phyloP scores from a whole-genome alignment of 73 alveolate species.

The Blepharisma japonicum region DNA sequence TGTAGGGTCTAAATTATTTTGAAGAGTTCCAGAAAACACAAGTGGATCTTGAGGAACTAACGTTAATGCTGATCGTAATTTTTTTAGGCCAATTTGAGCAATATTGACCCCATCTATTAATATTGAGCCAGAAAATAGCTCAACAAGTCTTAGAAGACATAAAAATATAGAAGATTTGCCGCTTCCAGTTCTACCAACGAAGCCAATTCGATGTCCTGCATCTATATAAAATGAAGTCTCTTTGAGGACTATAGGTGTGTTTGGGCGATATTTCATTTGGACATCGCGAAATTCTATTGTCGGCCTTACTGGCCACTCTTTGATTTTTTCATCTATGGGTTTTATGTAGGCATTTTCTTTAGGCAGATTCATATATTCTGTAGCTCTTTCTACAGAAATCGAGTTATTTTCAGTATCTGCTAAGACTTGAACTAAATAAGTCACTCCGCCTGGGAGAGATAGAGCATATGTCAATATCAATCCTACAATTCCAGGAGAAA shows the following conservation, averaged over 20 bases:
- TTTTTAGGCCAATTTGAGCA: conserved; percentile 65
- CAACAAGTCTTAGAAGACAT: conserved; percentile 78
- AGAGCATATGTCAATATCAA: conserved; percentile 7
- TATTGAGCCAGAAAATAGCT: conserved; percentile 59
- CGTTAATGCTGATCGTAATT: conserved; percentile 70
- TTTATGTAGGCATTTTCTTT: background rate
- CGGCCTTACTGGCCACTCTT: conserved; percentile 44
- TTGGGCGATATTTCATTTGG: conserved; percentile 38
- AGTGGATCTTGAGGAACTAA: conserved; percentile 87
- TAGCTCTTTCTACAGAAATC: conserved; percentile 35
- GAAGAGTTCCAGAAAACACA: conserved; percentile 67
- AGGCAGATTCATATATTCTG: background rate
- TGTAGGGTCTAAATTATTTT: conserved; percentile 83
- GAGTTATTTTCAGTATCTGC: conserved; percentile 16
- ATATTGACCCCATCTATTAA: conserved; percentile 64
- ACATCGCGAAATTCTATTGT: conserved; percentile 37
- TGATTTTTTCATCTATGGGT: background rate
- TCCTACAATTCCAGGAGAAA: conserved; percentile 35
- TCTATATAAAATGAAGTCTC: conserved; percentile 63
- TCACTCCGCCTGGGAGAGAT: conserved; percentile 26
- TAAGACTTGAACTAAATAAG: background rate
- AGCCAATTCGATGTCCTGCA: conserved; percentile 85
- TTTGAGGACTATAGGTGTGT: conserved; percentile 71
- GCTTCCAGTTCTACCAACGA: conserved; percentile 93
- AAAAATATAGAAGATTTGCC: conserved; percentile 88